Conservation (phyloP, 805 yeast genomes). For the Kuraishia piskuri region DNA sequence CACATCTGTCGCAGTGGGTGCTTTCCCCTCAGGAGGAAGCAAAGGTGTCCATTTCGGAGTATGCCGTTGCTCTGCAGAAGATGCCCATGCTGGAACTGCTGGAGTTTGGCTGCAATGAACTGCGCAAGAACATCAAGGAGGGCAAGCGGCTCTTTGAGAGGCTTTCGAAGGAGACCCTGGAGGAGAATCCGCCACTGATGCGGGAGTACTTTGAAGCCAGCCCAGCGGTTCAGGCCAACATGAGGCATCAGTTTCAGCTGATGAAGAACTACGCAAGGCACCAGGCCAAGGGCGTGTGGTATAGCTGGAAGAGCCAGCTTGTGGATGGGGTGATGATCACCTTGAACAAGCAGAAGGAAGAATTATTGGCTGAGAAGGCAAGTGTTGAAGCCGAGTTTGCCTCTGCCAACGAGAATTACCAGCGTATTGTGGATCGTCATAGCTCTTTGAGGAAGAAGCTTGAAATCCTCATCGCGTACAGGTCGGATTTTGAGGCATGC, state of each 20-base stretch:
- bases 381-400: slow-evolving; percentile 10
- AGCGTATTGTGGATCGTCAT: slow-evolving; percentile 6
- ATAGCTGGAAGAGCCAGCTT: slow-evolving; percentile 51
- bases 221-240: slow-evolving; percentile 26
- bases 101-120: slow-evolving; percentile 46
- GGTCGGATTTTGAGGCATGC: slow-evolving; percentile 10
- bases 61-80: slow-evolving; percentile 27
- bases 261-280: slow-evolving; percentile 42
- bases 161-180: slow-evolving; percentile 34
- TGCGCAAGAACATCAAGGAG: slow-evolving; percentile 39
- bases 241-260: slow-evolving; percentile 39
- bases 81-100: slow-evolving; percentile 38
- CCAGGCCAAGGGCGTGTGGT: slow-evolving; percentile 51
- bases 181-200: slow-evolving; percentile 41
- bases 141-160: slow-evolving; percentile 39
- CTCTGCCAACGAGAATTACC: slow-evolving; percentile 6
- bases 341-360: slow-evolving; percentile 13
- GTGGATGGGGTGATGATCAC: slow-evolving; percentile 33
- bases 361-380: slow-evolving; percentile 11
- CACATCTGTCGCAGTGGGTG: slow-evolving; percentile 3
- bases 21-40: slow-evolving; percentile 8
- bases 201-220: slow-evolving; percentile 35
- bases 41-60: slow-evolving; percentile 20
- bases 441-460: slow-evolving; percentile 6
- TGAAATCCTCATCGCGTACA: slow-evolving; percentile 7